These are phyloP conservation scores for Beta vulgaris DNA, from an alignment of 148 eudicot genomes.

Conservation along the genomic window DNA sequence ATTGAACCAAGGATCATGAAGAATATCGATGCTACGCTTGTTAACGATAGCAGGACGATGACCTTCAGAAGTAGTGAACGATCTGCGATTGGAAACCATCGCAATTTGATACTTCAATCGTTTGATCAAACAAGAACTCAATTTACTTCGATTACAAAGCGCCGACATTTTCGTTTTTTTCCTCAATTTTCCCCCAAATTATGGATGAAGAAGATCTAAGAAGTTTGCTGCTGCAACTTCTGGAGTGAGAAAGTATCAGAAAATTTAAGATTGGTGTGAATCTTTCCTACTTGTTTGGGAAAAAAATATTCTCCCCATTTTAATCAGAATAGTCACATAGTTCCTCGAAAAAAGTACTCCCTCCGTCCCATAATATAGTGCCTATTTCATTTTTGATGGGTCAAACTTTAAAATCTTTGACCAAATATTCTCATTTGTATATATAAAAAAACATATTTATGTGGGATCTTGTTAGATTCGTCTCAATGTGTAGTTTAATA, in stretches of 20 bases:
- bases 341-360: too few species aligned
- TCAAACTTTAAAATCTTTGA: too few species aligned
- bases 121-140: slow-evolving; percentile 53
- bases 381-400: too few species aligned
- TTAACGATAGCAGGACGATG: slow-evolving; percentile 81
- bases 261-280: background rate
- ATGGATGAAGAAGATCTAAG: background rate
- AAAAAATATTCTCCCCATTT: background rate
- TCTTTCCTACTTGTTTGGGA: background rate
- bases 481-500: too few species aligned
- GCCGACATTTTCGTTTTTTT: slow-evolving; percentile 19
- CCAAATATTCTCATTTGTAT: too few species aligned
- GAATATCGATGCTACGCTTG: slow-evolving; percentile 90
- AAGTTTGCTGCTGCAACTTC: background rate
- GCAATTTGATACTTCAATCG: slow-evolving; percentile 39
- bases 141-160: slow-evolving; percentile 27
- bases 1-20: slow-evolving; percentile 98
- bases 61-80: slow-evolving; percentile 87
- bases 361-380: too few species aligned
- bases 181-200: background rate
- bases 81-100: slow-evolving; percentile 29
- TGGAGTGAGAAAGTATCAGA: too few species aligned
- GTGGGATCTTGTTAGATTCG: too few species aligned
- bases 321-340: background rate
- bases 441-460: too few species aligned